Conservation (phyloP, 148 eudicot species). For the Hydrangea macrophylla region DNA sequence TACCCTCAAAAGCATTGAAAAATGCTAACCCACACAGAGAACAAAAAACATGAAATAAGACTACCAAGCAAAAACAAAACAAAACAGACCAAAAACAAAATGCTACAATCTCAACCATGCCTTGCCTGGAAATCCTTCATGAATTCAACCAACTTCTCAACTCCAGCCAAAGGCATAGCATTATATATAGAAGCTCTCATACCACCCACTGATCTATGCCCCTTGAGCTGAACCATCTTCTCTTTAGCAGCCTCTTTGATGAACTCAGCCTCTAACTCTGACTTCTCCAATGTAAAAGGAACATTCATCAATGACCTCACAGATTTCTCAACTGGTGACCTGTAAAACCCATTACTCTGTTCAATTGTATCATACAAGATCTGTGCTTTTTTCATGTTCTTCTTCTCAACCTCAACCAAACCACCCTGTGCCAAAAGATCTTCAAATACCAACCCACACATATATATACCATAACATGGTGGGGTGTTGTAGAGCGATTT, state of each 20-base stretch:
- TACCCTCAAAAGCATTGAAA: slow-evolving; percentile 6
- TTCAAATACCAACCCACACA: slow-evolving; percentile 97
- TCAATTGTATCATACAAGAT: slow-evolving; percentile 78
- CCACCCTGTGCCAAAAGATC: slow-evolving; percentile 90
- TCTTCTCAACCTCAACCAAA: slow-evolving; percentile 79
- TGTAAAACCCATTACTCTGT: slow-evolving; percentile 67
- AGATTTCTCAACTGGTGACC: slow-evolving; percentile 88
- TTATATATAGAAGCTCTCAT: slow-evolving; percentile 97
- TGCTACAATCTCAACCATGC: slow-evolving; percentile 43
- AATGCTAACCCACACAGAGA: background rate
- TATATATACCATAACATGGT: slow-evolving; percentile 85
- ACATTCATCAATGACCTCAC: slow-evolving; percentile 99
- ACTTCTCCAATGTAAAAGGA: slow-evolving; percentile 77
- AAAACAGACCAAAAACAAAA: slow-evolving; percentile 2
- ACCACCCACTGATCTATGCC: slow-evolving; percentile 93
- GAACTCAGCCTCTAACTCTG: slow-evolving; percentile 74
- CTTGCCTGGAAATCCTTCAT: slow-evolving; percentile 93
- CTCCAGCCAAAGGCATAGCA: slow-evolving; percentile 98
- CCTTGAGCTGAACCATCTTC: slow-evolving; percentile 95
- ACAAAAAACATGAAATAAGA: slow-evolving; percentile 10
- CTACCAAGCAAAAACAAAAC: background rate
- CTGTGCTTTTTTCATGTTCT: slow-evolving; percentile 60
- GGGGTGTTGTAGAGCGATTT: slow-evolving; percentile 90
- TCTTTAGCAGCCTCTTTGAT: slow-evolving; percentile 87
- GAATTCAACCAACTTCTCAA: slow-evolving; percentile 86